Conservation (phyloP, 768 basidiomycete species). For the Boletus subcaerulescens region DNA sequence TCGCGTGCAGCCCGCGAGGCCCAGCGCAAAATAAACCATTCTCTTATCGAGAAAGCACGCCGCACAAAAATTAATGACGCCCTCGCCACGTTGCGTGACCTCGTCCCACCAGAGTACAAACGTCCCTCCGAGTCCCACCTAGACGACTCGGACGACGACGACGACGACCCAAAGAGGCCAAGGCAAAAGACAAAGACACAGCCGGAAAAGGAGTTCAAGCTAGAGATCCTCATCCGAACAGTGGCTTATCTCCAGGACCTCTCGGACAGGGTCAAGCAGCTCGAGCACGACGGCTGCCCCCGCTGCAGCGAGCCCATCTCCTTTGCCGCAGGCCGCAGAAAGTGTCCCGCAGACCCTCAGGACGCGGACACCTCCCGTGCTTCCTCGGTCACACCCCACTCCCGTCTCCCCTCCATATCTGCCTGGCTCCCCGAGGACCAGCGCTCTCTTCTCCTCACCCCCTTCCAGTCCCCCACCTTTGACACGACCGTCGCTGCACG, state of each 20-base stretch:
- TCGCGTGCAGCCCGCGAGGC: slow-evolving; percentile 80
- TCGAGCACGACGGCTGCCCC: slow-evolving; percentile 34
- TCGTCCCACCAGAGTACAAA: slow-evolving; percentile 66
- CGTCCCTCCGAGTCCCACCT: slow-evolving; percentile 26
- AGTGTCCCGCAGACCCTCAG: neutral
- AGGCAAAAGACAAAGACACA: slow-evolving; percentile 32
- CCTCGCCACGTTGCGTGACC: slow-evolving; percentile 66
- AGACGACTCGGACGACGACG: slow-evolving; percentile 34
- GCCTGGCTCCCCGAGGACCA: slow-evolving; percentile 56
- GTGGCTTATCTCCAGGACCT: slow-evolving; percentile 77
- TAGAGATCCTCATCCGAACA: slow-evolving; percentile 84
- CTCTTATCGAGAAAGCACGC: slow-evolving; percentile 89
- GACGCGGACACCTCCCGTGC: neutral
- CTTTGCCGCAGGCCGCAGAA: neutral
- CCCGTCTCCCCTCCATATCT: slow-evolving; percentile 63
- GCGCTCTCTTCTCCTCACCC: slow-evolving; percentile 32
- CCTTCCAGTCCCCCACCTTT: slow-evolving; percentile 35
- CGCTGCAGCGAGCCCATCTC: slow-evolving; percentile 23
- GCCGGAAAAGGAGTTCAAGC: slow-evolving; percentile 87
- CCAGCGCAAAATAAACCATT: slow-evolving; percentile 90
- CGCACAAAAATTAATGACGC: slow-evolving; percentile 97
- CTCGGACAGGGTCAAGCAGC: slow-evolving; percentile 47
- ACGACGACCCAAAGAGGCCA: slow-evolving; percentile 26
- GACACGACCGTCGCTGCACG: slow-evolving; percentile 27
- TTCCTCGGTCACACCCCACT: slow-evolving; percentile 9